Conservation (phyloP, 768 basidiomycete species). For the Pleurotus ostreatus region DNA sequence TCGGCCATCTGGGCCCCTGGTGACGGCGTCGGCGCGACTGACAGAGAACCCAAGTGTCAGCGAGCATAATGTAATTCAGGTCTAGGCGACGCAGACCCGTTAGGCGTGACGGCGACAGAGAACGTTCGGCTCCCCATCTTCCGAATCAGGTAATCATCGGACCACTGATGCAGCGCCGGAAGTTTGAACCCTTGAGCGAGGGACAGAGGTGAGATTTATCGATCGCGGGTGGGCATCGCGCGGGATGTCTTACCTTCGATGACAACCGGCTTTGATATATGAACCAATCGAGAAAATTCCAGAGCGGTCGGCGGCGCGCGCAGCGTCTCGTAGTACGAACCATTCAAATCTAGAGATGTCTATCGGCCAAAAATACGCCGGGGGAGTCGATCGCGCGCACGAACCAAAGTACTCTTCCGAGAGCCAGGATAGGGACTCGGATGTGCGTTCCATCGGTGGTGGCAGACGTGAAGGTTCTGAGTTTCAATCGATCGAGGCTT, state of each 20-base stretch:
- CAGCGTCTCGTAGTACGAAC: conserved; percentile 30
- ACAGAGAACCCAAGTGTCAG: conserved; percentile 13
- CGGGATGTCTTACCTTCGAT: conserved; percentile 50
- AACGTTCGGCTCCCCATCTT: conserved; percentile 51
- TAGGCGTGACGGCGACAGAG: conserved; percentile 78
- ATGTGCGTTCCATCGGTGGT: background rate
- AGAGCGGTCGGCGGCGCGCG: conserved; percentile 39
- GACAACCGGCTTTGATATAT: conserved; percentile 51
- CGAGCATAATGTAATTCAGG: background rate
- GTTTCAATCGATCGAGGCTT: background rate
- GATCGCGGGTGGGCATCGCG: background rate
- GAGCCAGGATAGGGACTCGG: conserved; percentile 21
- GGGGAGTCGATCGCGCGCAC: background rate
- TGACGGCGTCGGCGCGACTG: conserved; percentile 77
- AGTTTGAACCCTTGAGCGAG: conserved; percentile 39
- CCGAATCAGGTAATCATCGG: conserved; percentile 55
- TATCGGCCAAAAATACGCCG: background rate
- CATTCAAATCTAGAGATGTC: conserved; percentile 36
- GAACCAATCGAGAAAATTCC: conserved; percentile 46
- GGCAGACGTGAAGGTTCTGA: background rate
- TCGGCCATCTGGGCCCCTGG: conserved; percentile 43
- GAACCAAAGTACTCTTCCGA: conserved; percentile 26
- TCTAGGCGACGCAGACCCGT: conserved; percentile 52
- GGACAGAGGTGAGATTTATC: background rate
- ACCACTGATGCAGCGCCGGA: conserved; percentile 57